Evolutionary conservation across 1,284 basidiomycete genomes (phyloP).

Genomic region (Uromyces viciae-fabae): DNA sequence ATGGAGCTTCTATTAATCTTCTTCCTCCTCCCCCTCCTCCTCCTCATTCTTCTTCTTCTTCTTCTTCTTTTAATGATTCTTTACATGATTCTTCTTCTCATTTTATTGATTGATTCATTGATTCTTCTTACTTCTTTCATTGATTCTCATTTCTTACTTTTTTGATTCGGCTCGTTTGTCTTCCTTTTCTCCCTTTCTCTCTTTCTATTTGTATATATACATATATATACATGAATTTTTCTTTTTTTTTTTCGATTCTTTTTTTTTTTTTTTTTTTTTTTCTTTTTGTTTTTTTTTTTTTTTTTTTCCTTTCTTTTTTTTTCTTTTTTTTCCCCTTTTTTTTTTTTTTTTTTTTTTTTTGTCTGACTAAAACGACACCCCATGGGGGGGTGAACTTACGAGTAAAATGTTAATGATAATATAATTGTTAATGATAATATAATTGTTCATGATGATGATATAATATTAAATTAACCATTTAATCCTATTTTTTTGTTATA

Average conservation of each 20-base stretch:
- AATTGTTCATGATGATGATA: no score
- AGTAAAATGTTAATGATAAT: no score
- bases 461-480: no score
- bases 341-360: neutral
- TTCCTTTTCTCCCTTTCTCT: neutral
- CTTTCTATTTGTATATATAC: neutral
- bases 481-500: no score
- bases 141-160: neutral
- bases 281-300: neutral
- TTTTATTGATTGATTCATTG: conserved; percentile 15
- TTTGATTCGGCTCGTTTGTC: neutral
- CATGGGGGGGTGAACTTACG: no score
- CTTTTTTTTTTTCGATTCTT: neutral
- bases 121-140: neutral
- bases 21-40: conserved; percentile 50
- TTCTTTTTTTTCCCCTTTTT: neutral
- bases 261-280: neutral
- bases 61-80: neutral
- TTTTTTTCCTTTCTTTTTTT: neutral
- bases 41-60: neutral
- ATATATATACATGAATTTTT: neutral
- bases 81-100: conserved; percentile 55
- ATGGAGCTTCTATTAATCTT: conserved; percentile 42
- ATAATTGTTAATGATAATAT: no score
- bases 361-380: no score